These are phyloP conservation scores for Exophiala sideris DNA, from an alignment of 2,329 filamentous ascomycete genomes.

Conservation along the genomic window DNA sequence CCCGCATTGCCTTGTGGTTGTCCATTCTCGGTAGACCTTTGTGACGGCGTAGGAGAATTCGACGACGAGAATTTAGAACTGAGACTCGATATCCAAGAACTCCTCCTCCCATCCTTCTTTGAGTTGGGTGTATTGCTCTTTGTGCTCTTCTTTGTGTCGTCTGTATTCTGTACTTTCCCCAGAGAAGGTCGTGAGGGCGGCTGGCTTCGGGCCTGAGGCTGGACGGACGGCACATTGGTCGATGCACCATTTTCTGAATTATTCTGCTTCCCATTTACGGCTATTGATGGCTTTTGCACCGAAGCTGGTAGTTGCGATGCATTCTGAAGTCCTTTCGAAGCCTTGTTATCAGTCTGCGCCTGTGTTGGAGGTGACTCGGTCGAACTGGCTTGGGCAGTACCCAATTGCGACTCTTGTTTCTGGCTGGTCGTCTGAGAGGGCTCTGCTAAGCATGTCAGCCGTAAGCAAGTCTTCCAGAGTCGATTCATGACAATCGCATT, in stretches of 20 bases:
- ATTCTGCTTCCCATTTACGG: conserved; percentile 13
- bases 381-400: conserved; percentile 21
- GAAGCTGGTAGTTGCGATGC: conserved; percentile 1
- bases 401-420: conserved; percentile 17
- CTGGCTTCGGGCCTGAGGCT: conserved; percentile 1
- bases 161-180: conserved; percentile 13
- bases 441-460: conserved; percentile 10
- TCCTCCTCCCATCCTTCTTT: conserved; percentile 52
- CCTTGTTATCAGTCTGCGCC: conserved; percentile 11
- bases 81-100: conserved; percentile 90
- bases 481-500: neutral
- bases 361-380: conserved; percentile 20
- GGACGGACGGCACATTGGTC: conserved; percentile 1
- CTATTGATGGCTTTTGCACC: conserved; percentile 5
- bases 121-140: conserved; percentile 6
- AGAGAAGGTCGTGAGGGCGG: conserved; percentile 12
- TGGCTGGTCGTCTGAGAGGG: conserved; percentile 27
- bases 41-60: conserved; percentile 36
- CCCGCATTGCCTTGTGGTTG: conserved; percentile 2
- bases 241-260: conserved; percentile 2
- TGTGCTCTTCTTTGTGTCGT: conserved; percentile 15
- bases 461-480: neutral
- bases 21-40: conserved; percentile 26
- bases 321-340: conserved; percentile 24
- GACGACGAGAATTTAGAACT: conserved; percentile 84